phyloP scores from a whole-genome alignment of 225 moss, liverwort and hornwort species.

The Marchantia polymorpha region DNA sequence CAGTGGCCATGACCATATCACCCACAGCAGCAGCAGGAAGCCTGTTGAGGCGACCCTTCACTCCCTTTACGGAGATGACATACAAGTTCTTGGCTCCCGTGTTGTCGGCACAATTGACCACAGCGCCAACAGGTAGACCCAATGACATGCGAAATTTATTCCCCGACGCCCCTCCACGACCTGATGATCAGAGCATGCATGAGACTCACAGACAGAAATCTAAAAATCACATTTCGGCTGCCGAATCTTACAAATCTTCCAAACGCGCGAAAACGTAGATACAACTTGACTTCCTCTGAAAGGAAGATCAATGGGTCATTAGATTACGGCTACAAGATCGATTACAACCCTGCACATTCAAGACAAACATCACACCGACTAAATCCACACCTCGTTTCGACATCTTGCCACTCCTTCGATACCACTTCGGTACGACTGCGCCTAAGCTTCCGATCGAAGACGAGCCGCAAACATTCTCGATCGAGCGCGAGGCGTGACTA shows the following conservation, averaged over 20 bases:
- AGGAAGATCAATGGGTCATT: too few relatives aligned
- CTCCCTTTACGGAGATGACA: conserved; percentile 84
- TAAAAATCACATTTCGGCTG: too few relatives aligned
- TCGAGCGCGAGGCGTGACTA: too few relatives aligned
- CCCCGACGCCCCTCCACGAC: conserved; percentile 80
- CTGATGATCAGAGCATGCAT: conserved; percentile 24
- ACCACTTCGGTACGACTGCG: too few relatives aligned
- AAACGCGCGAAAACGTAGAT: too few relatives aligned
- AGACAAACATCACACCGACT: too few relatives aligned
- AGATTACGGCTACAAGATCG: too few relatives aligned
- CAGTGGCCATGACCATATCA: conserved; percentile 89
- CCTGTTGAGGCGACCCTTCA: conserved; percentile 82
- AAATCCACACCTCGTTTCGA: conserved; percentile 12
- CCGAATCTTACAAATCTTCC: background rate
- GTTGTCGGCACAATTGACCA: conserved; percentile 83
- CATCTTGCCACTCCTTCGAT: conserved; percentile 1
- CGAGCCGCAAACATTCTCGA: too few relatives aligned
- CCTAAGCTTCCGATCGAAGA: too few relatives aligned
- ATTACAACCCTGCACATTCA: too few relatives aligned
- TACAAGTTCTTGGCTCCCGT: conserved; percentile 87
- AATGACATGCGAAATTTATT: conserved; percentile 90
- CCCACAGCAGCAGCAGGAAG: conserved; percentile 74
- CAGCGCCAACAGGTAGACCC: conserved; percentile 74
- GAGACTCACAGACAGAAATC: background rate
- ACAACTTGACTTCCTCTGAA: too few relatives aligned